These are phyloP conservation scores for Bolboschoenoplectus hybrid DNA, from an alignment of 202 grass and related monocot species.

Conservation along the genomic window DNA sequence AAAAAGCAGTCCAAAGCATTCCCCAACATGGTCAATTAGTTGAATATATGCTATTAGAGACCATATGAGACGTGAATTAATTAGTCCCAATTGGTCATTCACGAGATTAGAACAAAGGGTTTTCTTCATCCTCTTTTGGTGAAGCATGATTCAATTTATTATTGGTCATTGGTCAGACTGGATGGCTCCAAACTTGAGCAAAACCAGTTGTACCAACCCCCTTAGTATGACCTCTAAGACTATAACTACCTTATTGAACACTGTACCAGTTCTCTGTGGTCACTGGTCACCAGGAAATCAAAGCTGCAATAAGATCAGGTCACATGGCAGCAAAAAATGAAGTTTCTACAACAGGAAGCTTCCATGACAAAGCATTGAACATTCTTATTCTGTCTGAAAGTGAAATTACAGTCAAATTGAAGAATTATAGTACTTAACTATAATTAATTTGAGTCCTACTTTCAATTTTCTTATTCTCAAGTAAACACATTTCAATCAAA, in stretches of 20 bases:
- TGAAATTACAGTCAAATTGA: neutral
- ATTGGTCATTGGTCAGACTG: neutral
- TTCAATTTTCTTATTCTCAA: neutral
- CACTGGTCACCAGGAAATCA: neutral
- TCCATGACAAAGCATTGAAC: neutral
- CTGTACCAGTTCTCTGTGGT: neutral
- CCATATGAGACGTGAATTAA: neutral
- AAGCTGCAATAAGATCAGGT: neutral
- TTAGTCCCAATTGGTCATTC: neutral
- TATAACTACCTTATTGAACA: neutral
- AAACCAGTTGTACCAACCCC: neutral
- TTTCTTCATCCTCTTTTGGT: neutral
- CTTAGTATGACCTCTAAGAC: neutral
- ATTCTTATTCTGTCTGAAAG: neutral
- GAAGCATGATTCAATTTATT: slow-evolving; percentile 14
- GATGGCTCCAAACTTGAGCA: neutral
- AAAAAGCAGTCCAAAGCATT: neutral
- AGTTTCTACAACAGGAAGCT: slow-evolving; percentile 2
- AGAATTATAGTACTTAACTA: neutral
- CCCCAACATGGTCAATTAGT: neutral
- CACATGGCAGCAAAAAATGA: neutral
- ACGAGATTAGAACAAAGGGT: neutral
- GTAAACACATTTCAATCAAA: neutral
- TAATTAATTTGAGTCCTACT: neutral
- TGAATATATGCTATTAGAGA: neutral